Percentiles rank a stretch among this genome's conserved stretches.
Evolutionary conservation across 1,284 basidiomycete species (phyloP).

Genomic region (Malassezia vespertilionis): DNA sequence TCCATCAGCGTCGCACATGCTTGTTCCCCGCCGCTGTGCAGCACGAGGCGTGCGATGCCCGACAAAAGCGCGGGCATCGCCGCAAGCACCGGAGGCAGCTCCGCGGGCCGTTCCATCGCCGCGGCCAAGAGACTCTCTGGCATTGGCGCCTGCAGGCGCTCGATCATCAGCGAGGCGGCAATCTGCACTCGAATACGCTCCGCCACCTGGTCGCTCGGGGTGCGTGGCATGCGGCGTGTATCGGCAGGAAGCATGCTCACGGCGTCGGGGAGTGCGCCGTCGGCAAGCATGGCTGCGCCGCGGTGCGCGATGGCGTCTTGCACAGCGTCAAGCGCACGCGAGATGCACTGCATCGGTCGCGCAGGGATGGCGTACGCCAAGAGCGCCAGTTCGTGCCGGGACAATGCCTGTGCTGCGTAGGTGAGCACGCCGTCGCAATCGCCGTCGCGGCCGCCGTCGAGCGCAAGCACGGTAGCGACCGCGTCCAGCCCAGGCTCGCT

Average conservation of each 20-base stretch:
- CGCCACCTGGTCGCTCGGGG: background rate
- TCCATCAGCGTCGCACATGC: background rate
- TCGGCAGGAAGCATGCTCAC: background rate
- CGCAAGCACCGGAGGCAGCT: background rate
- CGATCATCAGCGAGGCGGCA: background rate
- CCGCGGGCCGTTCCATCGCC: background rate
- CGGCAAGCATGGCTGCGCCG: background rate
- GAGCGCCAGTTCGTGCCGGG: background rate
- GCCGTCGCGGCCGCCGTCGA: too few species aligned
- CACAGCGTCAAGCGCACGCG: background rate
- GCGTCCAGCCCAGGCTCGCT: background rate
- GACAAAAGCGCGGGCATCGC: conserved; percentile 1
- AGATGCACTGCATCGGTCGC: background rate
- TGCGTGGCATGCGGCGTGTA: background rate
- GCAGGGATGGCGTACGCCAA: background rate
- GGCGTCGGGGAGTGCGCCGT: background rate
- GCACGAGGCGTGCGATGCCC: background rate
- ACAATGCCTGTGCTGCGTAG: conserved; percentile 7
- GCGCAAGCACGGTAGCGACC: background rate
- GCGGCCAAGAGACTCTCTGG: too few species aligned
- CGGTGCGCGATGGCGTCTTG: background rate
- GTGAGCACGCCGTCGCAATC: too few species aligned
- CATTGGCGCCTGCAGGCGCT: background rate
- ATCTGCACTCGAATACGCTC: background rate
- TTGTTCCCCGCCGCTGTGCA: background rate